Conservation (phyloP, 352 stramenopile species). For the Globisporangium solare region DNA sequence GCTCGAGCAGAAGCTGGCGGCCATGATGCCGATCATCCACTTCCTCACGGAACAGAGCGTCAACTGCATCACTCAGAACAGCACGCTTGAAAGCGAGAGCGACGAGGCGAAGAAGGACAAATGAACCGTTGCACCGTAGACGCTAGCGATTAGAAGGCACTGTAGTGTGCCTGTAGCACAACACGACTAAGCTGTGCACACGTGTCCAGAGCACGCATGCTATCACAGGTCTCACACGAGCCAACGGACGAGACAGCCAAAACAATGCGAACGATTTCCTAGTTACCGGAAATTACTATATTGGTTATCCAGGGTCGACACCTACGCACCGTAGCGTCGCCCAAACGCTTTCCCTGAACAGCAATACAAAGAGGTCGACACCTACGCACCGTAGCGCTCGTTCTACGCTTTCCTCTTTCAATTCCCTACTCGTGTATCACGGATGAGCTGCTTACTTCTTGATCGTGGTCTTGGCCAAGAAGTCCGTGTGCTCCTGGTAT, state of each 20-base stretch:
- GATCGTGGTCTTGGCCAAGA: constrained; percentile 95
- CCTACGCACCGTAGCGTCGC: constrained; percentile 90
- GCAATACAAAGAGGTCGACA: constrained; percentile 80
- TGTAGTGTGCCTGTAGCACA: too few species aligned
- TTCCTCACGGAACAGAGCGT: constrained; percentile 61
- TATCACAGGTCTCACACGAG: background rate
- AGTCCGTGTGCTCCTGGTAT: constrained; percentile 99
- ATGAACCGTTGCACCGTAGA: constrained; percentile 12
- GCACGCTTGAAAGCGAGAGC: background rate
- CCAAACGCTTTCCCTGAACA: constrained; percentile 64
- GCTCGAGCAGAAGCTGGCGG: constrained; percentile 52
- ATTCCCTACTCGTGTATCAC: constrained; percentile 11
- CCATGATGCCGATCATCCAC: constrained; percentile 47
- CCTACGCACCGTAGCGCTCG: constrained; percentile 88
- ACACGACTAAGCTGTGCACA: background rate
- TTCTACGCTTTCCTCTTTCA: constrained; percentile 77
- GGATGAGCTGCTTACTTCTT: constrained; percentile 70
- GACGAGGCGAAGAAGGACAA: constrained; percentile 44
- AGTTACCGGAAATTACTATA: constrained; percentile 21
- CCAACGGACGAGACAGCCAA: background rate
- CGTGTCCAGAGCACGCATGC: background rate
- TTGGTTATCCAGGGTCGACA: constrained; percentile 65
- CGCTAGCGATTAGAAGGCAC: too few species aligned
- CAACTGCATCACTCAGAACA: constrained; percentile 31
- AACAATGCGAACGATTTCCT: constrained; percentile 1